Conservation (phyloP, 2,329 filamentous ascomycete genomes). For the Huntiella moniliformis region DNA sequence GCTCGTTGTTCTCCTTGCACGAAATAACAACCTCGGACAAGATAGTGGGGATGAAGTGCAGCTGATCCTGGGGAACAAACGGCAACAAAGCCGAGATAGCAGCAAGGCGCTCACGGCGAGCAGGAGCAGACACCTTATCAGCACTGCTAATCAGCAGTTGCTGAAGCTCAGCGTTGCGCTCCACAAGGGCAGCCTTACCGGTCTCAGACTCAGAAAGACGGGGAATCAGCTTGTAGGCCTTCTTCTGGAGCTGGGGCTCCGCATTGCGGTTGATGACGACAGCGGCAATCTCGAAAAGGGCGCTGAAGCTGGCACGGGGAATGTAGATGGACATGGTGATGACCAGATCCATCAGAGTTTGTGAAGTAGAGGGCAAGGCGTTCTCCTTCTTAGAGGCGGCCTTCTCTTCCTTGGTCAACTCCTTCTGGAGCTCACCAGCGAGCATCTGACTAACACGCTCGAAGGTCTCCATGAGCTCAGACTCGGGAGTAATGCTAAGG, state of each 20-base stretch:
- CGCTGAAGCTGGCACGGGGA: slow-evolving; percentile 64
- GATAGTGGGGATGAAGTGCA: slow-evolving; percentile 85
- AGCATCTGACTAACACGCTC: slow-evolving; percentile 72
- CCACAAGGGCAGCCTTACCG: slow-evolving; percentile 55
- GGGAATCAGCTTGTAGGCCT: slow-evolving; percentile 94
- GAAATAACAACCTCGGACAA: slow-evolving; percentile 89
- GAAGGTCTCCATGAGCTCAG: slow-evolving; percentile 76
- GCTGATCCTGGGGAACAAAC: slow-evolving; percentile 53
- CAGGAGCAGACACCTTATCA: slow-evolving; percentile 72
- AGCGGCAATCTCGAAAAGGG: slow-evolving; percentile 72
- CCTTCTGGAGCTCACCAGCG: slow-evolving; percentile 44
- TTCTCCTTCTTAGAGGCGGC: slow-evolving; percentile 40
- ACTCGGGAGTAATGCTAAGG: slow-evolving; percentile 62
- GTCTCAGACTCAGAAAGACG: slow-evolving; percentile 65
- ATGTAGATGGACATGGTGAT: slow-evolving; percentile 93
- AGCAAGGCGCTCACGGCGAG: slow-evolving; percentile 66
- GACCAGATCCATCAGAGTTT: slow-evolving; percentile 90
- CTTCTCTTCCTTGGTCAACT: slow-evolving; percentile 39
- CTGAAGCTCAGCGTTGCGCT: slow-evolving; percentile 64
- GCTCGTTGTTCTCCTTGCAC: slow-evolving; percentile 95
- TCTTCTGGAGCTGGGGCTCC: slow-evolving; percentile 92
- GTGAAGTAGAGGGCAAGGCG: slow-evolving; percentile 73
- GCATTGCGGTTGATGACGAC: slow-evolving; percentile 63
- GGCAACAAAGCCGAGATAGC: slow-evolving; percentile 68
- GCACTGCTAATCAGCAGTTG: slow-evolving; percentile 59